These are phyloP conservation scores for Lentinula raphanica DNA, from an alignment of 768 basidiomycete genomes.

Conservation along the genomic window DNA sequence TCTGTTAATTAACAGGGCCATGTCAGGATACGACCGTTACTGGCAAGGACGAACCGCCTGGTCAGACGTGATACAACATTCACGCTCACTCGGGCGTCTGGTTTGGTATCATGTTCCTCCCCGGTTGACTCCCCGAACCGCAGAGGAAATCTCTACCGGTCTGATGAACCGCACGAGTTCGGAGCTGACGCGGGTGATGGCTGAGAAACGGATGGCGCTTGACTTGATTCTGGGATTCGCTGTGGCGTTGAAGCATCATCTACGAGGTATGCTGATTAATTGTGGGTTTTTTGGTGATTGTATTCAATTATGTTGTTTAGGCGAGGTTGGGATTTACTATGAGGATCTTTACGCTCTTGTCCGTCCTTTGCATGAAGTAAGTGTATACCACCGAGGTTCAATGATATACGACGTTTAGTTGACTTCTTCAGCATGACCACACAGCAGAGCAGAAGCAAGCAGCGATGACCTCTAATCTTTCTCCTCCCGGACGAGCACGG, in stretches of 20 bases:
- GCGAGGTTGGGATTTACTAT: constrained; percentile 33
- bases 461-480: constrained; percentile 1
- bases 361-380: constrained; percentile 28
- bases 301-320: constrained; percentile 15
- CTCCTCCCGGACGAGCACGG: constrained; percentile 3
- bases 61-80: constrained; percentile 33
- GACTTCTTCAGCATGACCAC: constrained; percentile 7
- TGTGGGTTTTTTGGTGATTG: background rate
- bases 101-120: constrained; percentile 37
- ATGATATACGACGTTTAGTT: background rate
- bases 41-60: constrained; percentile 30
- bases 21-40: constrained; percentile 30
- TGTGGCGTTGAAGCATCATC: constrained; percentile 35
- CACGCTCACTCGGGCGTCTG: constrained; percentile 28
- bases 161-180: constrained; percentile 16
- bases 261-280: constrained; percentile 24
- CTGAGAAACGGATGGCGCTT: constrained; percentile 34
- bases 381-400: background rate
- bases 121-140: constrained; percentile 17
- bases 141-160: constrained; percentile 12
- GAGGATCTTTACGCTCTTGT: constrained; percentile 34
- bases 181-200: constrained; percentile 24
- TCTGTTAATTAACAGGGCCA: background rate
- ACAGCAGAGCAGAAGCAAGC: constrained; percentile 5
- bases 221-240: constrained; percentile 24